Conservation (phyloP, 2,329 filamentous ascomycete genomes). For the Apiospora phragmitis region DNA sequence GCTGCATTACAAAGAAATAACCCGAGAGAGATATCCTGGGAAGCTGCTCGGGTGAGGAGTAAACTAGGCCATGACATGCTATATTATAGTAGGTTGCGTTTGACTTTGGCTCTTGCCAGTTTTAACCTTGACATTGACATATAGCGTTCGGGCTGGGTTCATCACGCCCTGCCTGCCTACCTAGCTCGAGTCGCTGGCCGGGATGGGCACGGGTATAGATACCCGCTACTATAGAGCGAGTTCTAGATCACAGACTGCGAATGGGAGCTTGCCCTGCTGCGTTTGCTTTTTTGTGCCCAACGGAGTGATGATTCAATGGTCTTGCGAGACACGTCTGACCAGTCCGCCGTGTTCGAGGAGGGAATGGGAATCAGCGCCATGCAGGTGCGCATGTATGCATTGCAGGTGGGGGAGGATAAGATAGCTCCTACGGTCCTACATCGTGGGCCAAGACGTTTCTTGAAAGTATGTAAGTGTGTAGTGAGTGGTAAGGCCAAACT, state of each 20-base stretch:
- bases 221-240: not conserved
- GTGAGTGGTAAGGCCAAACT: not conserved
- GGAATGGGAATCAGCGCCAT: not conserved
- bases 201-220: not conserved
- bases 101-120: not conserved
- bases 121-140: not conserved
- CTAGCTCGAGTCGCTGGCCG: not conserved
- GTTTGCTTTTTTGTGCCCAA: not conserved
- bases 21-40: not conserved
- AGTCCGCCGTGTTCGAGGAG: not conserved
- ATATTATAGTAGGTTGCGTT: not conserved
- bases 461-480: not conserved
- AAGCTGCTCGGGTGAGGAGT: not conserved
- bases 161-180: not conserved
- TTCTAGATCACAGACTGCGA: not conserved
- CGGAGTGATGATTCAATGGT: not conserved
- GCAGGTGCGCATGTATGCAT: not conserved
- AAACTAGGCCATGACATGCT: not conserved
- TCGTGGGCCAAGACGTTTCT: not conserved
- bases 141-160: not conserved
- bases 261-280: not conserved
- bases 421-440: not conserved
- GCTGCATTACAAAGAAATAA: slow-evolving; percentile 1
- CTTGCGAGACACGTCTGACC: not conserved
- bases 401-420: not conserved